Percentiles rank a stretch among this genome's conserved stretches.
Conservation (phyloP, 306 rosid genomes). For the Prosopis cineraria region DNA sequence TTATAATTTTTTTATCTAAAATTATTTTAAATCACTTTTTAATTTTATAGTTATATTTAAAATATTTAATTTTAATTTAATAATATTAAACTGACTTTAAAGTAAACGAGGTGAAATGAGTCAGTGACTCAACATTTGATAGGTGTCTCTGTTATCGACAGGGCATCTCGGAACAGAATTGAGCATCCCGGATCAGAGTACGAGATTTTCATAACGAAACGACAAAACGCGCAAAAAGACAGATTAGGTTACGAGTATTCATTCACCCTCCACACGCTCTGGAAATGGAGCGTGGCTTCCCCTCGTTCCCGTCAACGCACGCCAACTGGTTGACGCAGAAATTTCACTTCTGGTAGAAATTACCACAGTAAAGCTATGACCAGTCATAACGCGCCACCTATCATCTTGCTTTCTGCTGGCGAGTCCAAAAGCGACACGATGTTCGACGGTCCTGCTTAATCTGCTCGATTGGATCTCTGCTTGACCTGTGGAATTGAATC, state of each 20-base stretch:
- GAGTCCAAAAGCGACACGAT: not conserved
- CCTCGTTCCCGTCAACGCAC: not conserved
- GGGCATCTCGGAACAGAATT: not conserved
- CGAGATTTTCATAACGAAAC: not conserved
- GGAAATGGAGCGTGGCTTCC: slow-evolving; percentile 5
- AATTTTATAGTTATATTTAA: too few relatives aligned
- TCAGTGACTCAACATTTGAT: not conserved
- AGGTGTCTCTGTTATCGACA: not conserved
- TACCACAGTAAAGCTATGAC: not conserved
- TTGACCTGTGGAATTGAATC: not conserved
- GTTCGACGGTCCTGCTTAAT: not conserved
- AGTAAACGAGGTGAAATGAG: not conserved
- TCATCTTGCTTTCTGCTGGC: not conserved
- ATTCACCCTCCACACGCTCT: not conserved
- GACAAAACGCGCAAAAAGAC: not conserved
- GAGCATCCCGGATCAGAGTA: not conserved
- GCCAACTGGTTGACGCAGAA: not conserved
- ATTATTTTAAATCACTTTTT: too few relatives aligned
- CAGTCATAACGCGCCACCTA: not conserved
- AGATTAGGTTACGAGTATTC: not conserved
- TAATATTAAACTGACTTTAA: too few relatives aligned
- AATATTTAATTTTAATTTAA: too few relatives aligned
- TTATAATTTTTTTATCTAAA: too few relatives aligned
- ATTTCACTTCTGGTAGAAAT: not conserved
- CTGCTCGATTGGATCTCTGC: not conserved